Conservation (phyloP, 2,329 filamentous ascomycete species). For the Neodidymelliopsis sp. region DNA sequence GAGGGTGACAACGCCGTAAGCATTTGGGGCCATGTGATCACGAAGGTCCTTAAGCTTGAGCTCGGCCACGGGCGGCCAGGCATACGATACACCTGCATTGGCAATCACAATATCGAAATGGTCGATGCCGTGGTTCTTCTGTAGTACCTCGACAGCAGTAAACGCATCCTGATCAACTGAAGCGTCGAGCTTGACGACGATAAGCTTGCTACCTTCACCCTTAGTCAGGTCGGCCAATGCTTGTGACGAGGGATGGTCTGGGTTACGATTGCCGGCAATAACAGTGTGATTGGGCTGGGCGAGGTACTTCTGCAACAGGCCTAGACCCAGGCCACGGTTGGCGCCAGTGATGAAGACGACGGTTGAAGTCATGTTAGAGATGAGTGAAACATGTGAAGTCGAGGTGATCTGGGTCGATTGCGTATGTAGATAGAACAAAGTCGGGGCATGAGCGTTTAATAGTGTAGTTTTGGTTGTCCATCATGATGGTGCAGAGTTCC, state of each 20-base stretch:
- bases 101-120: slow-evolving; percentile 2
- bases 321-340: slow-evolving; percentile 11
- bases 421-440: too few species aligned
- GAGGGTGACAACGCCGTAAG: slow-evolving; percentile 19
- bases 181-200: slow-evolving; percentile 10
- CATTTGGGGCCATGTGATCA: slow-evolving; percentile 20
- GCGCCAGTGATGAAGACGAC: slow-evolving; percentile 8
- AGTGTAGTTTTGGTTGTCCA: too few species aligned
- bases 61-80: slow-evolving; percentile 5
- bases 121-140: neutral
- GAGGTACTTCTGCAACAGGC: slow-evolving; percentile 8
- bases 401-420: too few species aligned
- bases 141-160: neutral
- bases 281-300: slow-evolving; percentile 2
- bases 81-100: slow-evolving; percentile 2
- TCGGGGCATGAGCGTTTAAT: too few species aligned
- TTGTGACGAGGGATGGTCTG: slow-evolving; percentile 5
- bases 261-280: slow-evolving; percentile 1
- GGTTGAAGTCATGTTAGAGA: neutral
- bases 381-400: too few species aligned
- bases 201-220: slow-evolving; percentile 7
- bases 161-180: slow-evolving; percentile 1
- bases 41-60: slow-evolving; percentile 6
- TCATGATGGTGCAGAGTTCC: too few species aligned
- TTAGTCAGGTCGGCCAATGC: neutral